These are phyloP conservation scores for Acanthamoeba triangularis DNA, from an alignment of 208 protist species.

Conservation along the genomic window DNA sequence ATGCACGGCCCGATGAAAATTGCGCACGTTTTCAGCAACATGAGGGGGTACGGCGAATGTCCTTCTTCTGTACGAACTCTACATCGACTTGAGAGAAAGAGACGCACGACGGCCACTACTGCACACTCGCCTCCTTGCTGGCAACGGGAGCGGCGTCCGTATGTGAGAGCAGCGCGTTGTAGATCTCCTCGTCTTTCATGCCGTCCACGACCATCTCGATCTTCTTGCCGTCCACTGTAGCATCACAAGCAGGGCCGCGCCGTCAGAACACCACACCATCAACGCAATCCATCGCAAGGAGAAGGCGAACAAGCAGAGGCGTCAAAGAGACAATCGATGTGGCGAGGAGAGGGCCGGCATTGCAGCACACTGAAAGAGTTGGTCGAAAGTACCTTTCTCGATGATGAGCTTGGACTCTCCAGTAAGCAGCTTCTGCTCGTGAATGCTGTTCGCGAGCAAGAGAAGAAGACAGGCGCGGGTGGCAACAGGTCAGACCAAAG, in stretches of 20 bases:
- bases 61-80: too few species aligned
- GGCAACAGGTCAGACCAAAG: background rate
- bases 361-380: background rate
- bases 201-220: conserved; percentile 9
- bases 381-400: background rate
- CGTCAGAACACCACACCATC: background rate
- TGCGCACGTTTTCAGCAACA: too few species aligned
- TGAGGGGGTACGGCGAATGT: too few species aligned
- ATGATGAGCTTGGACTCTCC: conserved; percentile 39
- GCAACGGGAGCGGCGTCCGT: background rate
- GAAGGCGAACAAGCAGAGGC: too few species aligned
- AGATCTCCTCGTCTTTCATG: conserved; percentile 38
- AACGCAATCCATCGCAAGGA: background rate
- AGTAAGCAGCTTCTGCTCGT: conserved; percentile 3
- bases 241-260: background rate
- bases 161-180: background rate
- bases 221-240: conserved; percentile 14
- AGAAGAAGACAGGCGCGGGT: background rate
- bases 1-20: too few species aligned
- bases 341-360: background rate
- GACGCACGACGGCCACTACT: background rate
- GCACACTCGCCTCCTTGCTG: conserved; percentile 16
- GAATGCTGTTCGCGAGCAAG: background rate
- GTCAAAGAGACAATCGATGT: background rate
- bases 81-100: background rate